Conservation (phyloP, 1,284 basidiomycete species). For the Papiliotrema nemorosa region DNA sequence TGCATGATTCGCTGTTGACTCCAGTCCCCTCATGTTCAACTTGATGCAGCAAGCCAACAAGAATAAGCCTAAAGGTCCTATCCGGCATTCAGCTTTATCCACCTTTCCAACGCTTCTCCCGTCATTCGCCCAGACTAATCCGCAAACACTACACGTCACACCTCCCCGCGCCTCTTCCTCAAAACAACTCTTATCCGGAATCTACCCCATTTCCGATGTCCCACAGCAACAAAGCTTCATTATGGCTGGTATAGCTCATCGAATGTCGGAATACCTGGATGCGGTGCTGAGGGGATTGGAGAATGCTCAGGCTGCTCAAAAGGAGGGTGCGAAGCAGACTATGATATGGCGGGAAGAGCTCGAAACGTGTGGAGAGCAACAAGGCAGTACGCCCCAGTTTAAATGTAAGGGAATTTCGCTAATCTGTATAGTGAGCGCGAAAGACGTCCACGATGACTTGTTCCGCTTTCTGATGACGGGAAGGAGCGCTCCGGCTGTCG, state of each 20-base stretch:
- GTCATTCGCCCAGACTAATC: slow-evolving; percentile 8
- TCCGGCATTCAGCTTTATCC: slow-evolving; percentile 22
- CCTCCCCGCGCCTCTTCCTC: slow-evolving; percentile 2
- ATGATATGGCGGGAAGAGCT: slow-evolving; percentile 44
- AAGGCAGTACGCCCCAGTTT: slow-evolving; percentile 31
- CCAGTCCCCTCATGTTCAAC: slow-evolving; percentile 22
- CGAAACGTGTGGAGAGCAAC: slow-evolving; percentile 39
- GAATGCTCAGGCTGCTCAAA: slow-evolving; percentile 24
- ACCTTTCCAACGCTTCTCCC: slow-evolving; percentile 33
- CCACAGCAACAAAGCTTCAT: slow-evolving; percentile 10
- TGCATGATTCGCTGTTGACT: slow-evolving; percentile 8
- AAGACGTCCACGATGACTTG: slow-evolving; percentile 41
- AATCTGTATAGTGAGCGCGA: slow-evolving; percentile 18
- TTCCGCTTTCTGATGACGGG: slow-evolving; percentile 42
- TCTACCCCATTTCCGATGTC: slow-evolving; percentile 16
- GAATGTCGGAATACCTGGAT: slow-evolving; percentile 24
- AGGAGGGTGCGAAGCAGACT: slow-evolving; percentile 41
- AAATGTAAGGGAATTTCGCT: background rate
- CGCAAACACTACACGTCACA: slow-evolving; percentile 23
- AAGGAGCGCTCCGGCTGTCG: slow-evolving; percentile 30
- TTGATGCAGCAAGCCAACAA: background rate
- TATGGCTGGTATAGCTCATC: slow-evolving; percentile 27
- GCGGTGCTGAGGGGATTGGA: slow-evolving; percentile 33
- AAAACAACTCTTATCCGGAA: slow-evolving; percentile 29
- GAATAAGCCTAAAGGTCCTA: slow-evolving; percentile 3